phyloP scores from a whole-genome alignment of 306 rosid species.

The Vachellia collinsii region DNA sequence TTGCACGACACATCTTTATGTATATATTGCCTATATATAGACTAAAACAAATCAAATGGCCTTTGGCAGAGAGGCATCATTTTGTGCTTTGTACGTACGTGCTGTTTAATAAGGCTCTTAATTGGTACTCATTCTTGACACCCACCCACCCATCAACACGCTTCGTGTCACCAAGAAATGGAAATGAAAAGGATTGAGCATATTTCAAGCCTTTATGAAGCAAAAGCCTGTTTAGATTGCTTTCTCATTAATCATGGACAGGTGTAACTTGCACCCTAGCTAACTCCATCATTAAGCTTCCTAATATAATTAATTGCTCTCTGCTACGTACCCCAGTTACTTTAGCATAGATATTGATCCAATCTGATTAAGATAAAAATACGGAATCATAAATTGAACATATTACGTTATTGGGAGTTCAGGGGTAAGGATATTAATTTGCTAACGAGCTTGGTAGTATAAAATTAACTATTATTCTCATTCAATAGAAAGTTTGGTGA shows the following conservation, averaged over 20 bases:
- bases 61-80: neutral
- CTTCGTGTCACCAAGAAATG: slow-evolving; percentile 36
- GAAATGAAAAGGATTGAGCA: slow-evolving; percentile 24
- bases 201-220: slow-evolving; percentile 35
- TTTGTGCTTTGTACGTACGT: neutral
- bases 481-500: neutral
- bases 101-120: neutral
- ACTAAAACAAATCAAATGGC: neutral
- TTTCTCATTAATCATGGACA: slow-evolving; percentile 18
- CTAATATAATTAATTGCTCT: neutral
- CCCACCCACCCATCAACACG: slow-evolving; percentile 34
- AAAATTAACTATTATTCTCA: neutral
- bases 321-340: too few relatives aligned
- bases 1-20: slow-evolving; percentile 5
- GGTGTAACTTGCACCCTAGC: slow-evolving; percentile 15
- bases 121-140: slow-evolving; percentile 12
- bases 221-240: slow-evolving; percentile 26
- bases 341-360: neutral
- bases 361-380: neutral
- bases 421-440: neutral
- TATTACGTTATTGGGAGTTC: neutral
- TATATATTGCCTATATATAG: too few relatives aligned
- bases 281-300: neutral
- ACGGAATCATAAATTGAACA: neutral
- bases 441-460: too few relatives aligned